These are phyloP conservation scores for Emericellopsis terricola DNA, from an alignment of 495 filamentous ascomycete genomes.

Conservation along the genomic window DNA sequence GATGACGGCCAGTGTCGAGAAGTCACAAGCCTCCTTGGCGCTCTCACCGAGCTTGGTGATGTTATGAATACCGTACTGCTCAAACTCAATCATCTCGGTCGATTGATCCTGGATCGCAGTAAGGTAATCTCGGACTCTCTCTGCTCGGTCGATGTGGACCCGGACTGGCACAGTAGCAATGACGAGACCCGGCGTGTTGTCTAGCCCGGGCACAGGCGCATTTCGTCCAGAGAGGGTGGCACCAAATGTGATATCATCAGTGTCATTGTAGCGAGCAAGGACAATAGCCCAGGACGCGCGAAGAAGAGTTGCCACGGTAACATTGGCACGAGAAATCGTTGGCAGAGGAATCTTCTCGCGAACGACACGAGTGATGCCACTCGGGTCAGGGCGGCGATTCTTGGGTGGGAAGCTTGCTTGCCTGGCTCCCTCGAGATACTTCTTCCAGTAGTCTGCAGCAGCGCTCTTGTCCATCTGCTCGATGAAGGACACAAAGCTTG, in stretches of 20 bases:
- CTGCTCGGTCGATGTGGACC: conserved; percentile 17
- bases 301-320: conserved; percentile 15
- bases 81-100: conserved; percentile 9
- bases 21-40: conserved; percentile 2
- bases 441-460: background rate
- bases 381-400: background rate
- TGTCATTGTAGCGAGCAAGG: conserved; percentile 18
- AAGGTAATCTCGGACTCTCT: conserved; percentile 27
- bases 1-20: no score
- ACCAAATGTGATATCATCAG: conserved; percentile 26
- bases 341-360: conserved; percentile 5
- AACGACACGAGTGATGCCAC: background rate
- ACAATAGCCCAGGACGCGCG: no score
- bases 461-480: background rate
- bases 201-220: no score
- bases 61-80: conserved; percentile 23
- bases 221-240: no score
- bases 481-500: background rate
- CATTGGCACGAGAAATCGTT: conserved; percentile 14
- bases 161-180: conserved; percentile 43
- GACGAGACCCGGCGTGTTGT: conserved; percentile 33
- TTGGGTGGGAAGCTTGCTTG: background rate
- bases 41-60: background rate
- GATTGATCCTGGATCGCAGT: conserved; percentile 24
- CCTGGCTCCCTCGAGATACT: background rate